Evolutionary conservation across 179 eudicot genomes (phyloP), one percentile per base, ranked within the genome.

Genomic region (Beta corolliflora): DNA sequence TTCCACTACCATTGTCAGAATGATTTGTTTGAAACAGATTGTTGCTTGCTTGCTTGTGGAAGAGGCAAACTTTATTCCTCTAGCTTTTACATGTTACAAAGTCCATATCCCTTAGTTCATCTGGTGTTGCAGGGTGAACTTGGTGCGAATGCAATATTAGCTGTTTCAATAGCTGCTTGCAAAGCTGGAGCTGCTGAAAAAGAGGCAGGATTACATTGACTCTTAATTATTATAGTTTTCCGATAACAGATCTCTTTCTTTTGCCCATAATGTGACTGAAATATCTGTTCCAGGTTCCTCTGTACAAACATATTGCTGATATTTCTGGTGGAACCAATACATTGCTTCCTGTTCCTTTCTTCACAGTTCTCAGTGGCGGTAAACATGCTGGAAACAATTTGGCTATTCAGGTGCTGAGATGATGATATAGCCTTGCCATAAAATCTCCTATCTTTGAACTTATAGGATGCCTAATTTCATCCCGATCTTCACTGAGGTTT

Each of bases 141-240:
- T 72, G 99, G 99, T 71, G 98, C 94, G 77, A 96, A 94, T 89
- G 98, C 98, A 77, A 96, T 93, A 76, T 78, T 96, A 76, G 98
- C 99, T 1, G 99, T 96, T 61, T 96, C 99, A 70, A 87, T 96
- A 82, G 99, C 99, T 86, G 97, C 97, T 87, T 96, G 99, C 90
- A 94, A 85, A 91, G 99, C 99, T 69, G 99, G 99, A 81, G 99
- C 99, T 84, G 96, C 97, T 83, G 97, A 94, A 85, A 94, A 96
- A 81, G 98, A 96, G 94, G 98, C 82, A 87, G 44, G 87, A 74
- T 63, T 75, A 83, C 67, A 45, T 77, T 55, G 66, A 63, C 70
- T 70, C 75, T 18, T 78, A 65, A 73, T 71, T 55, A 69, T 64
- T n/a, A 54, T 70, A 70, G 76, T 71, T 77, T 29, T 76, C 48